Base-by-base conservation (phyloP, 108 stramenopile genomes). In the Fistulifera pelliculosa region DNA sequence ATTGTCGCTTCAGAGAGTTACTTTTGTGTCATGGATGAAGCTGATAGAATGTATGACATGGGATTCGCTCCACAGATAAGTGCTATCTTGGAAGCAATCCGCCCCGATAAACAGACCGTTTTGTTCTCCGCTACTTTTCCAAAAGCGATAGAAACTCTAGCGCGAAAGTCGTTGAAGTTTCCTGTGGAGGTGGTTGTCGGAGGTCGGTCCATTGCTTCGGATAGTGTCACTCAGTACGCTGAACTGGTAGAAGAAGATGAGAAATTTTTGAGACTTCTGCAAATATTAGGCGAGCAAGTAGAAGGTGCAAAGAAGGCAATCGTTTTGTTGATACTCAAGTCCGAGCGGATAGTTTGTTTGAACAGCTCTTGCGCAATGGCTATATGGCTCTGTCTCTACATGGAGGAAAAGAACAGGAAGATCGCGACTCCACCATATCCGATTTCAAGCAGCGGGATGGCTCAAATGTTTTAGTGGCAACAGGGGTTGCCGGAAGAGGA, bases 11-110 rank as follows among this genome's bases (percentile, higher is more conserved):
- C 68, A 79, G 52, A 86, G 99, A 1, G 96, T 97, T 1, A 88
- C 93, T 0, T 94, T 85, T 62, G 96, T 21, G 96, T 96, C 7
- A 76, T 98, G 69, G 99, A 99, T 62, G 99, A 99, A 68, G 94
- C 96, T 38, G 99, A 99, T 75, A 77, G 99, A 19, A 96, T 98
- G 85, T 99, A 96, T 64, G 99, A 99, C 75, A 98, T 99, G 99
- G 99, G 99, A 43, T 99, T 99, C 63, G 95, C 93, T 38, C 97
- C 99, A 14, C 99, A 99, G 68, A 96, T 99, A 55, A 65, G 69
- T 24, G 93, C 92, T 38, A 91, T 99, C 50, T 56, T 98, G 22
- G 65, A 74, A 15, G 94, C 93, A 16, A 82, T 94, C 18, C 81
- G 98, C 15, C 97, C 97, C 6, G 94, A 96, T 81, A 66, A 94